These are phyloP conservation scores for Cutaneotrichosporon daszewskae DNA, from an alignment of 1,284 basidiomycete species.

Conservation along the genomic window DNA sequence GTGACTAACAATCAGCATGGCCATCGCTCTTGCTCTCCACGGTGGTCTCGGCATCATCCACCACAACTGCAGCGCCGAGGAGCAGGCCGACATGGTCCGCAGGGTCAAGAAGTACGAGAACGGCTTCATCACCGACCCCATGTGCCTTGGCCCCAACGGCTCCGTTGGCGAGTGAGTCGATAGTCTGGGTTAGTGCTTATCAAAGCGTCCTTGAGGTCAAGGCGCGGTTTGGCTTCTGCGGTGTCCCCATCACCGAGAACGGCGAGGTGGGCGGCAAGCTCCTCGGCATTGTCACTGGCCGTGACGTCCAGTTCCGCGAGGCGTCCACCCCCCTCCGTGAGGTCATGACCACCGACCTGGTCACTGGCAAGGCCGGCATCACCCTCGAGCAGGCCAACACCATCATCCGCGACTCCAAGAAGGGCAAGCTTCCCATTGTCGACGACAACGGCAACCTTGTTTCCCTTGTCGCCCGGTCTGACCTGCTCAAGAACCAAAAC, in stretches of 20 bases:
- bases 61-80: conserved; percentile 84
- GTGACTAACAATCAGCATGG: conserved; percentile 58
- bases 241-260: conserved; percentile 94
- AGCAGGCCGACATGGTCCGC: conserved; percentile 94
- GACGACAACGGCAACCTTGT: conserved; percentile 68
- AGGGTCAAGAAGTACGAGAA: conserved; percentile 98
- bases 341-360: conserved; percentile 83
- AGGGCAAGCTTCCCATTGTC: conserved; percentile 93
- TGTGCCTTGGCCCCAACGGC: conserved; percentile 72
- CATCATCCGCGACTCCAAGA: conserved; percentile 93
- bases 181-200: background rate
- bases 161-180: conserved; percentile 65
- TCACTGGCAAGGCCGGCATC: conserved; percentile 77
- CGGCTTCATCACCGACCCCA: conserved; percentile 94
- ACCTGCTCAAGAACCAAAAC: conserved; percentile 96
- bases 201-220: conserved; percentile 82
- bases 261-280: conserved; percentile 85
- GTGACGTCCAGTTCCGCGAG: conserved; percentile 91
- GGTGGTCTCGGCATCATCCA: conserved; percentile 99
- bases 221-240: conserved; percentile 85
- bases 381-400: conserved; percentile 89
- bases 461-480: conserved; percentile 88
- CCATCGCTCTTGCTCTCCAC: conserved; percentile 87
- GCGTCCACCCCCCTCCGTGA: conserved; percentile 63
- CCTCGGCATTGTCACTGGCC: conserved; percentile 91